Percentiles rank a stretch among this genome's conserved stretches.
phyloP scores from a whole-genome alignment of 2,329 filamentous ascomycete genomes.

The Penicillium sclerotiorum region DNA sequence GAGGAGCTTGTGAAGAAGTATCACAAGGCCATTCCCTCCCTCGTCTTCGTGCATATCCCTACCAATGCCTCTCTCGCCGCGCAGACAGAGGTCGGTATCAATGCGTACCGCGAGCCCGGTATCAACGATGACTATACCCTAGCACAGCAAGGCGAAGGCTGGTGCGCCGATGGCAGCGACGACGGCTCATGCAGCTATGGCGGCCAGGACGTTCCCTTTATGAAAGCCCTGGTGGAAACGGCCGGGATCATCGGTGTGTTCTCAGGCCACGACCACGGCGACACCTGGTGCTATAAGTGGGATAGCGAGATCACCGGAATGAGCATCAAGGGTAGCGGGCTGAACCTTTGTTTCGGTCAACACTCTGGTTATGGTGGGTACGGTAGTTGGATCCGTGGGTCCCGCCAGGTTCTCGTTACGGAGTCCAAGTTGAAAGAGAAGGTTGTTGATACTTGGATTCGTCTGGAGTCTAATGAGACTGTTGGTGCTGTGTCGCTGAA shows the following conservation, averaged over 20 bases:
- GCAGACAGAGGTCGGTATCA: conserved; percentile 45
- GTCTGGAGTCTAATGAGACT: conserved; percentile 58
- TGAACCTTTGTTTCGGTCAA: conserved; percentile 61
- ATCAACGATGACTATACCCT: conserved; percentile 50
- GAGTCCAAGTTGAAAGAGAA: conserved; percentile 44
- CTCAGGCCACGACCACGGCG: conserved; percentile 67
- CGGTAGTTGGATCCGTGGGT: conserved; percentile 64
- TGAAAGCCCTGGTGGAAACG: conserved; percentile 61
- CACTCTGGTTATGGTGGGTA: conserved; percentile 73
- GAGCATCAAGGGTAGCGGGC: conserved; percentile 45
- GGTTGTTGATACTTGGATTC: conserved; percentile 62
- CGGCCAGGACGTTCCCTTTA: conserved; percentile 62
- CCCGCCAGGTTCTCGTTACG: conserved; percentile 57
- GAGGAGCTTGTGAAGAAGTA: conserved; percentile 31
- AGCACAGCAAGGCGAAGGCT: conserved; percentile 20
- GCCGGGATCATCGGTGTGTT: conserved; percentile 61
- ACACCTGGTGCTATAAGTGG: conserved; percentile 57
- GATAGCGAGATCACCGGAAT: conserved; percentile 27
- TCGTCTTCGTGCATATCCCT: conserved; percentile 61
- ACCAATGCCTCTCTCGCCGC: conserved; percentile 45
- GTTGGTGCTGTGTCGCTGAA: conserved; percentile 60
- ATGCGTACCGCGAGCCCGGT: conserved; percentile 46
- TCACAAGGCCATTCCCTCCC: conserved; percentile 46
- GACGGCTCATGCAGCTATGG: conserved; percentile 29
- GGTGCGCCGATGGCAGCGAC: conserved; percentile 12